Evolutionary conservation across 2,329 filamentous ascomycete species (phyloP).

Genomic region (Xylaria sp.): DNA sequence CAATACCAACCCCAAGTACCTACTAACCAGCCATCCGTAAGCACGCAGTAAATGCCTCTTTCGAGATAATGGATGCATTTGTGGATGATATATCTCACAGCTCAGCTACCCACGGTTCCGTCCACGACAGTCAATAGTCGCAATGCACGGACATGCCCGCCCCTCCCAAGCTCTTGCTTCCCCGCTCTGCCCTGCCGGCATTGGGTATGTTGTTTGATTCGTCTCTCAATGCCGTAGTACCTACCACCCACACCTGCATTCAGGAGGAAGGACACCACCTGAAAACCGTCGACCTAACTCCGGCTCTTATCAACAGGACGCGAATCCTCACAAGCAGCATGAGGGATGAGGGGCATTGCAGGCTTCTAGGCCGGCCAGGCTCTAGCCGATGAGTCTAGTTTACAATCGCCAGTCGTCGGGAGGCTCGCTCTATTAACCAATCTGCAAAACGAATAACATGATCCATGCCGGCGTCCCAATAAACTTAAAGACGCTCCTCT

Average conservation of each 20-base stretch:
- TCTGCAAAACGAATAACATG: background rate
- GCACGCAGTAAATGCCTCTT: too few relatives aligned
- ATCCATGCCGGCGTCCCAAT: background rate
- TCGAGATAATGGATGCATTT: too few relatives aligned
- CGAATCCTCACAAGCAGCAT: background rate
- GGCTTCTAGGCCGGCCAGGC: slow-evolving; percentile 18
- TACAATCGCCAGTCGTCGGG: background rate
- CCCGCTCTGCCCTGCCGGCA: slow-evolving; percentile 15
- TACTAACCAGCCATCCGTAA: too few relatives aligned
- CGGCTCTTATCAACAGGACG: slow-evolving; percentile 25
- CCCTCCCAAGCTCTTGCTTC: slow-evolving; percentile 1
- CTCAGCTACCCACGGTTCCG: slow-evolving; percentile 21
- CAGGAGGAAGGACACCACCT: slow-evolving; percentile 13
- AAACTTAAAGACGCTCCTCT: background rate
- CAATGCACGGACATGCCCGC: slow-evolving; percentile 34
- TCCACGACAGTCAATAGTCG: slow-evolving; percentile 32
- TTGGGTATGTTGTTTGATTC: slow-evolving; percentile 12
- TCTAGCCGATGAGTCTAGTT: background rate
- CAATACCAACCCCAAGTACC: too few relatives aligned
- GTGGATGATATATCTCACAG: background rate
- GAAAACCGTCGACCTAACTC: slow-evolving; percentile 22
- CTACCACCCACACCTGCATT: slow-evolving; percentile 21
- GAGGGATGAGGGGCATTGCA: slow-evolving; percentile 20
- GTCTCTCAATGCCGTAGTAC: slow-evolving; percentile 22
- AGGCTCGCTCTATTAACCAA: background rate